Conservation (phyloP, 257 asterid species). For the Salvia hispanica region DNA sequence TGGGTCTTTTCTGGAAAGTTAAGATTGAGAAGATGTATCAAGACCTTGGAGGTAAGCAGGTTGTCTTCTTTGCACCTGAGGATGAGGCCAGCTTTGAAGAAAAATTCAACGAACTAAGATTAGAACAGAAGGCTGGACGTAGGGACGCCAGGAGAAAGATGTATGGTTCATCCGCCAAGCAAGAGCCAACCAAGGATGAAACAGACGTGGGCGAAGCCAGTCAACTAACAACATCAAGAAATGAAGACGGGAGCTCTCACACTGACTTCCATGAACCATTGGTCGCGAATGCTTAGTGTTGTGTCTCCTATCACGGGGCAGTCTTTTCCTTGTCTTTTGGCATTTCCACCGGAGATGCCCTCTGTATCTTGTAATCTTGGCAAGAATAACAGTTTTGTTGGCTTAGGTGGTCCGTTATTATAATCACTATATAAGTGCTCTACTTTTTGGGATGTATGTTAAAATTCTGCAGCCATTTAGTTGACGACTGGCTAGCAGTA, state of each 20-base stretch:
- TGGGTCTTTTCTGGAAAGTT: constrained; percentile 87
- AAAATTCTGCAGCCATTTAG: neutral
- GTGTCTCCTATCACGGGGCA: neutral
- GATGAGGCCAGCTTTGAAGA: constrained; percentile 69
- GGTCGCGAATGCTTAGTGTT: constrained; percentile 64
- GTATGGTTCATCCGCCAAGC: constrained; percentile 59
- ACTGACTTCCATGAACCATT: constrained; percentile 50
- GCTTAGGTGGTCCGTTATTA: constrained; percentile 6
- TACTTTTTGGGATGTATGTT: neutral
- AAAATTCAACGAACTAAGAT: constrained; percentile 54
- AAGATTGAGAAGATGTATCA: constrained; percentile 83
- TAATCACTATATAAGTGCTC: neutral
- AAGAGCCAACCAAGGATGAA: constrained; percentile 42
- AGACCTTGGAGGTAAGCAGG: constrained; percentile 89
- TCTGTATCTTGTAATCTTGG: constrained; percentile 25
- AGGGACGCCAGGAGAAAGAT: constrained; percentile 73
- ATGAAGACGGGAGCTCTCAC: constrained; percentile 32
- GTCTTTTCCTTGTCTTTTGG: neutral
- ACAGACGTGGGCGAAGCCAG: constrained; percentile 37
- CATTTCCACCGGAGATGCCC: constrained; percentile 2
- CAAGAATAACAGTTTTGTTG: constrained; percentile 10
- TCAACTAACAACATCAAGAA: constrained; percentile 28
- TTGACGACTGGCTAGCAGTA: neutral
- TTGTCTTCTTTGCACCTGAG: constrained; percentile 77
- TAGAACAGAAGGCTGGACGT: constrained; percentile 58